These are phyloP conservation scores for Stereocaulon alpinum DNA, from an alignment of 495 filamentous ascomycete species.

Conservation along the genomic window DNA sequence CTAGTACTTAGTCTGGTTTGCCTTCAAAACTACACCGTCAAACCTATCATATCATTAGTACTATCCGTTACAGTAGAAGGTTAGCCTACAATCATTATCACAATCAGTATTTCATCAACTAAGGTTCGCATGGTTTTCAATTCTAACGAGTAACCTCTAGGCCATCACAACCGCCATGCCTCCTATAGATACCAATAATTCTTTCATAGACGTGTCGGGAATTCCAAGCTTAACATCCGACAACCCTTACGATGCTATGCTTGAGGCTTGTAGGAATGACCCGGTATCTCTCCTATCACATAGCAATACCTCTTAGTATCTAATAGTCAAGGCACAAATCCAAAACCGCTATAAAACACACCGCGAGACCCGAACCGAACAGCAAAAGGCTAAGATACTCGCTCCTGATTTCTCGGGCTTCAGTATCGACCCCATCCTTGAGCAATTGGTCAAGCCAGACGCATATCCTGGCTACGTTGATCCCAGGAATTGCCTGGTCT, in stretches of 20 bases:
- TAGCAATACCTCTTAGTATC: not conserved
- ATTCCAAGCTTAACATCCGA: not conserved
- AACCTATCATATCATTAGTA: not conserved
- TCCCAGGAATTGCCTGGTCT: slow-evolving; percentile 66
- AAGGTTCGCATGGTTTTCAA: slow-evolving; percentile 21
- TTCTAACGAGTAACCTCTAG: not conserved
- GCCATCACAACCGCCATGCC: not conserved
- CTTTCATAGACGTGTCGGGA: not conserved
- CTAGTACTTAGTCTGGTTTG: no score
- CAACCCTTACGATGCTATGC: slow-evolving; percentile 72
- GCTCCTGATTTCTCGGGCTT: slow-evolving; percentile 57
- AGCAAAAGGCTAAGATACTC: slow-evolving; percentile 60
- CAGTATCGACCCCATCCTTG: slow-evolving; percentile 64
- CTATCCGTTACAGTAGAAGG: not conserved
- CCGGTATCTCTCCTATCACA: slow-evolving; percentile 35
- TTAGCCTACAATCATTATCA: not conserved
- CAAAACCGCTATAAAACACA: slow-evolving; percentile 64
- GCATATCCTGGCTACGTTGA: slow-evolving; percentile 59
- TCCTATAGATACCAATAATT: not conserved
- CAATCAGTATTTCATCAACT: no score
- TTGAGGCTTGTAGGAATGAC: slow-evolving; percentile 48
- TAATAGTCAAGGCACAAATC: slow-evolving; percentile 47
- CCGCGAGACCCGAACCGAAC: slow-evolving; percentile 57
- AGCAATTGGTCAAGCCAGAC: slow-evolving; percentile 48
- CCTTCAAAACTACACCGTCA: no score